Evolutionary conservation across 2,329 filamentous ascomycete species (phyloP).

Genomic region (Dissoconium aciculare): DNA sequence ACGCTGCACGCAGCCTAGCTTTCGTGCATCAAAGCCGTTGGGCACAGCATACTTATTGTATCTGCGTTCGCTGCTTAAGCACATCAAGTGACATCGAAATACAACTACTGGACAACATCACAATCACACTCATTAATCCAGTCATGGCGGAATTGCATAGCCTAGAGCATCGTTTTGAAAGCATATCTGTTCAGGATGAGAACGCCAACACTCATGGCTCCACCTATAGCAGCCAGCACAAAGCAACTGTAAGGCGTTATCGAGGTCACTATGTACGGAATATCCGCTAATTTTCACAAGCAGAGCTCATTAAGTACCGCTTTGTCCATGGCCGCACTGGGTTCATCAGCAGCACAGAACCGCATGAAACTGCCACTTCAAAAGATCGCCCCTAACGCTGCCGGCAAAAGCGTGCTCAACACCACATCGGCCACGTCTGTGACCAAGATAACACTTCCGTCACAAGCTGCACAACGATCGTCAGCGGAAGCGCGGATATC

Average conservation of each 20-base stretch:
- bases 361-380: slow-evolving; percentile 60
- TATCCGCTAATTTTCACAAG: slow-evolving; percentile 1
- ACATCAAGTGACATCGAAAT: too few relatives aligned
- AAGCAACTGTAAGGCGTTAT: slow-evolving; percentile 59
- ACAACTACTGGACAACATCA: too few relatives aligned
- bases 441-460: slow-evolving; percentile 52
- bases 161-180: slow-evolving; percentile 78
- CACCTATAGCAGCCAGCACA: slow-evolving; percentile 45
- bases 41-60: too few relatives aligned
- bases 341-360: slow-evolving; percentile 31
- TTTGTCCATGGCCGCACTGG: slow-evolving; percentile 35
- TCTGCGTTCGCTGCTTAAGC: too few relatives aligned
- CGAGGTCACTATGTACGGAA: too few relatives aligned
- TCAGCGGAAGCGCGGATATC: slow-evolving; percentile 21
- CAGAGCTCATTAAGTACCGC: slow-evolving; percentile 34
- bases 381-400: slow-evolving; percentile 68
- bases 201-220: slow-evolving; percentile 45
- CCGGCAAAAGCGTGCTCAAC: slow-evolving; percentile 24
- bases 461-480: slow-evolving; percentile 43
- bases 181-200: slow-evolving; percentile 78
- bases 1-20: too few relatives aligned
- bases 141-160: slow-evolving; percentile 46
- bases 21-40: too few relatives aligned
- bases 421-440: slow-evolving; percentile 30
- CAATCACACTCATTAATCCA: slow-evolving; percentile 12